phyloP scores from a whole-genome alignment of 2,329 filamentous ascomycete genomes.

The Metarhizium sp. region DNA sequence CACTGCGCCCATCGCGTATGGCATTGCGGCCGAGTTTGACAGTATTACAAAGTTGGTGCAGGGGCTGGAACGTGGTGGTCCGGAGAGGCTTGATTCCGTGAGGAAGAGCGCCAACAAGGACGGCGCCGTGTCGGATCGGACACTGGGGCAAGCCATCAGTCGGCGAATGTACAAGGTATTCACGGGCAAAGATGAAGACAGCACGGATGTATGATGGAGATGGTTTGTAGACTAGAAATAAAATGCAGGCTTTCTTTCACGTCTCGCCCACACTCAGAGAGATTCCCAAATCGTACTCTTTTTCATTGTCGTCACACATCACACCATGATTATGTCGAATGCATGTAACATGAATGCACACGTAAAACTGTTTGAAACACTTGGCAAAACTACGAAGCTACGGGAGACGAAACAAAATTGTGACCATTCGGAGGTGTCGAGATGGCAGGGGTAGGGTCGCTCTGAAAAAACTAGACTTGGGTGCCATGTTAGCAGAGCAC shows the following conservation, averaged over 20 bases:
- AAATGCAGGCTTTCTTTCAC: no score
- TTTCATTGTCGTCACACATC: no score
- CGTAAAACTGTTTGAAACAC: neutral
- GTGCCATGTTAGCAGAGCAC: constrained; percentile 1
- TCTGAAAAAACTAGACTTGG: neutral
- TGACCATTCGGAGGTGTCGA: neutral
- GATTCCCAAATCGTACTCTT: no score
- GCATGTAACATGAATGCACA: no score
- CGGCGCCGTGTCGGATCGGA: constrained; percentile 44
- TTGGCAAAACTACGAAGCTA: neutral
- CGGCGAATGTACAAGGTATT: constrained; percentile 52
- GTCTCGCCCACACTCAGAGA: no score
- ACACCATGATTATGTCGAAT: no score
- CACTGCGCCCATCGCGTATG: constrained; percentile 63
- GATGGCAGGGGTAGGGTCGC: neutral
- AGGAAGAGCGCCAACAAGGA: constrained; percentile 47
- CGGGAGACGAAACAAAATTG: neutral
- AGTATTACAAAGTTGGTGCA: constrained; percentile 48
- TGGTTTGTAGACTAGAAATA: no score
- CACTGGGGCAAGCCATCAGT: constrained; percentile 49
- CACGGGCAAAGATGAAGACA: constrained; percentile 43
- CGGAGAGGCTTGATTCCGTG: constrained; percentile 52
- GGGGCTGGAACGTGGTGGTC: constrained; percentile 50
- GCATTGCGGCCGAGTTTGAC: constrained; percentile 52
- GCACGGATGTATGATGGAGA: constrained; percentile 39